Base-by-base conservation (phyloP, 257 asterid genomes). In the Forsythia suspensa region DNA sequence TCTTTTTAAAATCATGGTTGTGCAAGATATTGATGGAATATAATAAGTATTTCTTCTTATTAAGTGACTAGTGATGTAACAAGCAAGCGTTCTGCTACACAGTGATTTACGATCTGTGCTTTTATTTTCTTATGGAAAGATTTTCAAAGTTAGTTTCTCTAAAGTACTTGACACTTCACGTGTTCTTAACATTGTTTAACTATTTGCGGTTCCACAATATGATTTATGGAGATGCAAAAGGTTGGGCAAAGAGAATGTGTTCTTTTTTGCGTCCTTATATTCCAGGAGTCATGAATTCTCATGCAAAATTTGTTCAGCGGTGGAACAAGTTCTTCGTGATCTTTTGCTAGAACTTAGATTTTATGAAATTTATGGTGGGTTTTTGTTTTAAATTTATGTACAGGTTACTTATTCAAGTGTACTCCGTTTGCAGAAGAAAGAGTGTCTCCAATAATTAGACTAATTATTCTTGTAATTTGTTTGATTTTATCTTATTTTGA, bases 281-380 rank as follows among this genome's bases (percentile, higher is more conserved):
- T 79, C 91, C 89, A 24, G 85, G 87, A 12, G 81, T 87, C 76
- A 87, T 87, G 85, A 87, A 87, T 83, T 89, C 89, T 79, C 91
- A 87, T 81, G 57, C 87, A 3, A 79, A 83, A 74, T 51, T 76
- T 72, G 84, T 87, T 59, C 91, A 87, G 77, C 77, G 55, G 77
- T 87, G 89, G 91, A 87, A 80, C 84, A 69, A 81, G 68, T 87
- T 87, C 82, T 87, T 87, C 42, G 85, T 77, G 43, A 70, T 83
- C 75, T 81, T 83, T 70, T 87, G 87, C 82, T 80, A 24, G 24
- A 24, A 24, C 24, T 24, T 24, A 24, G 24, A 24, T 24, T 24
- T 24, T 24, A 24, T 24, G 24, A 24, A 24, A 24, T 24, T 24
- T 24, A 24, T 24, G 24, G 24, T 24, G 24, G 24, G 0, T 0